A percentile compares a stretch with the other conserved stretches of the same genome.
Conservation (phyloP, 2,329 filamentous ascomycete genomes). For the Parafenestella ontariensis region DNA sequence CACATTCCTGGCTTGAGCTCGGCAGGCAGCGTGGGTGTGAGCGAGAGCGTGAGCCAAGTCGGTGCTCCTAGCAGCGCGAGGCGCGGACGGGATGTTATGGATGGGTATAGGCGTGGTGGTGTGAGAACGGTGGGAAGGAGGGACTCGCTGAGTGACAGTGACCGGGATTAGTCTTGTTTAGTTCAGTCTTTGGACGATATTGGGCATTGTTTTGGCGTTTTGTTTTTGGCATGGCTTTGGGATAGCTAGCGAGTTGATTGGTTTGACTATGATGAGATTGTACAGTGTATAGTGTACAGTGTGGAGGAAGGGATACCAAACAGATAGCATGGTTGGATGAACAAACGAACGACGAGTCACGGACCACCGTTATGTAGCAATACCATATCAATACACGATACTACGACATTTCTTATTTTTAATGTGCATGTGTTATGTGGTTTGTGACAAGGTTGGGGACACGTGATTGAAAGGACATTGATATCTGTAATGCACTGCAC, state of each 20-base stretch:
- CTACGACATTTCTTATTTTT: background rate
- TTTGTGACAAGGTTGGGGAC: background rate
- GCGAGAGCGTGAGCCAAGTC: slow-evolving; percentile 51
- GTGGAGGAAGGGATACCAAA: background rate
- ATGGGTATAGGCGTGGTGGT: slow-evolving; percentile 51
- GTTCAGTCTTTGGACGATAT: background rate
- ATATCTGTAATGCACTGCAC: too few relatives aligned
- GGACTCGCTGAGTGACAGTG: slow-evolving; percentile 64
- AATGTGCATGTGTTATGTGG: background rate
- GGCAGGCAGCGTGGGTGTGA: slow-evolving; percentile 43
- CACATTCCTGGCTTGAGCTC: slow-evolving; percentile 61
- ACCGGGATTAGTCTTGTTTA: slow-evolving; percentile 26
- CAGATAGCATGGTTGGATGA: background rate
- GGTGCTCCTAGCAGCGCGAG: slow-evolving; percentile 43
- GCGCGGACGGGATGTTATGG: slow-evolving; percentile 51
- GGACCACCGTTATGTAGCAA: background rate
- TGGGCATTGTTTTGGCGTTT: background rate
- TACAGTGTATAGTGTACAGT: slow-evolving; percentile 6
- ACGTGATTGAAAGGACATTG: too few relatives aligned
- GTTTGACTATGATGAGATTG: background rate
- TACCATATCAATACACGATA: background rate
- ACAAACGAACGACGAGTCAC: background rate
- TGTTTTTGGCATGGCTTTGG: background rate
- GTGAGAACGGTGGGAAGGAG: slow-evolving; percentile 52
- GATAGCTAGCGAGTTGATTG: background rate